phyloP scores from a whole-genome alignment of 2,329 filamentous ascomycete genomes.

The Bipolaris zeicola region DNA sequence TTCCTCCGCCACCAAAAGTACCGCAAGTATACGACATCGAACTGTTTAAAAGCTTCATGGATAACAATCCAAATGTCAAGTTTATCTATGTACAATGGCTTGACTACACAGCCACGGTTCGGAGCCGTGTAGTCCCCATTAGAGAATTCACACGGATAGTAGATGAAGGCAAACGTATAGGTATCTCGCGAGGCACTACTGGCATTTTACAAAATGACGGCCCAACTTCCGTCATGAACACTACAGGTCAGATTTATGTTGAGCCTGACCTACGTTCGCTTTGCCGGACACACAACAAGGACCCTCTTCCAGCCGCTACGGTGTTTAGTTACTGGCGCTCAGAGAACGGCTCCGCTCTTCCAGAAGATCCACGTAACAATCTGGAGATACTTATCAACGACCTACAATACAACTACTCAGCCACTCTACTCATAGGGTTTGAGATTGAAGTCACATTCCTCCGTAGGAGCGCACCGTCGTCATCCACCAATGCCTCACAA shows the following conservation, averaged over 20 bases:
- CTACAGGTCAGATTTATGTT: conserved; percentile 70
- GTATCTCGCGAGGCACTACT: conserved; percentile 68
- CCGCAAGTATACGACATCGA: conserved; percentile 46
- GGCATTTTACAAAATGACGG: conserved; percentile 72
- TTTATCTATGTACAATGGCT: conserved; percentile 78
- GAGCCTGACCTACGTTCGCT: conserved; percentile 70
- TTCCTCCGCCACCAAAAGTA: conserved; percentile 38
- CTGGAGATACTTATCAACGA: conserved; percentile 57
- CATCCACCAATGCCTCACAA: conserved; percentile 28
- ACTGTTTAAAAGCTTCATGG: conserved; percentile 56
- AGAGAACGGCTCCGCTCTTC: conserved; percentile 57
- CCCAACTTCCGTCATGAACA: conserved; percentile 58
- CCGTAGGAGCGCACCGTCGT: conserved; percentile 47
- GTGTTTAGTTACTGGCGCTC: conserved; percentile 71
- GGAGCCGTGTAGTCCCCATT: conserved; percentile 71
- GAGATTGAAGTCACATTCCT: conserved; percentile 82
- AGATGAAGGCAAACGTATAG: conserved; percentile 51
- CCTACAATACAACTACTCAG: conserved; percentile 57
- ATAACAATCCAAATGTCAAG: conserved; percentile 58
- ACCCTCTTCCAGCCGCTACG: conserved; percentile 61
- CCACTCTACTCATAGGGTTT: conserved; percentile 73
- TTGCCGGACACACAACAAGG: conserved; percentile 56
- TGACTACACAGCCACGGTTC: conserved; percentile 74
- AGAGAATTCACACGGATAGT: conserved; percentile 49
- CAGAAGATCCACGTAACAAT: conserved; percentile 64